These are phyloP conservation scores for Colletotrichum lupini DNA, from an alignment of 2,329 filamentous ascomycete species.

Conservation along the genomic window DNA sequence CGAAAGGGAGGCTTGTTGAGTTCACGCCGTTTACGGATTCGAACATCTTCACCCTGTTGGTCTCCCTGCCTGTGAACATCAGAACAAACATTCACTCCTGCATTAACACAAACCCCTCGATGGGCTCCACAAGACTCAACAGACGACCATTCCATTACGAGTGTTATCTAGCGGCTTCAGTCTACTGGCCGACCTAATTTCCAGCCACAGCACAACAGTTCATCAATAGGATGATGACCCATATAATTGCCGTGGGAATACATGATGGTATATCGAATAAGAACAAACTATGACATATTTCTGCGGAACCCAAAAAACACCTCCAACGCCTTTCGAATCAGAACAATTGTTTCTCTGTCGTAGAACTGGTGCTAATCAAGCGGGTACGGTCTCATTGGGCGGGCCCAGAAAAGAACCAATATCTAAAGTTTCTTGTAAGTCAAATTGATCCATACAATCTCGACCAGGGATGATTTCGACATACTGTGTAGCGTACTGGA, in stretches of 20 bases:
- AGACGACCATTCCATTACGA: constrained; percentile 13
- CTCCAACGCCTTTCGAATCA: constrained; percentile 18
- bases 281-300: constrained; percentile 8
- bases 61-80: background rate
- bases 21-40: background rate
- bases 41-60: background rate
- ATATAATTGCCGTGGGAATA: background rate
- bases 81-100: background rate
- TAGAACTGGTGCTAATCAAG: background rate
- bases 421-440: constrained; percentile 41
- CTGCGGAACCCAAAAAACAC: background rate
- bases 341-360: background rate
- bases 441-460: constrained; percentile 10
- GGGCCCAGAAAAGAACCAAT: constrained; percentile 50
- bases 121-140: background rate
- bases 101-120: background rate
- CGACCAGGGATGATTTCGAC: constrained; percentile 50
- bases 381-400: background rate
- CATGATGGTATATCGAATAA: constrained; percentile 29
- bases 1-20: background rate
- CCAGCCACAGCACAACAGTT: background rate
- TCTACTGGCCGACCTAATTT: constrained; percentile 3
- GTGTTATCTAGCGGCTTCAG: constrained; percentile 3
- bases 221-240: background rate
- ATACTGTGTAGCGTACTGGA: constrained; percentile 88